phyloP scores from a whole-genome alignment of 1,284 basidiomycete species.

The Ganoderma meredithae region DNA sequence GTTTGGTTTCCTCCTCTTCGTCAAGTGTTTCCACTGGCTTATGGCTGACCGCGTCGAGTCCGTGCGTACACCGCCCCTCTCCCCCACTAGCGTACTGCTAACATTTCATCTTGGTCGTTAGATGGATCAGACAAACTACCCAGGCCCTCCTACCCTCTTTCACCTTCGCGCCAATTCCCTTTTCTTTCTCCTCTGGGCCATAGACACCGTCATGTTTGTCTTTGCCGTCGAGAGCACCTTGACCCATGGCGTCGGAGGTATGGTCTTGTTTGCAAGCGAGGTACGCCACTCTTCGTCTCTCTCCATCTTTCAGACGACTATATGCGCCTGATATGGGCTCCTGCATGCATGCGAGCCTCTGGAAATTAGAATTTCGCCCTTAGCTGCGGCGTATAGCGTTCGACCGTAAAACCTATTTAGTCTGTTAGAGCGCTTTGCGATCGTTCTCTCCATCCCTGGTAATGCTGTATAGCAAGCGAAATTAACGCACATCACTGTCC shows the following conservation, averaged over 20 bases:
- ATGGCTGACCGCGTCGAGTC: slow-evolving; percentile 95
- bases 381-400: background rate
- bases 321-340: background rate
- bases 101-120: slow-evolving; percentile 41
- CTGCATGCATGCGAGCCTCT: background rate
- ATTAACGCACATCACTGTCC: slow-evolving; percentile 7
- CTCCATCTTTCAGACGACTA: background rate
- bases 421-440: background rate
- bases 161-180: slow-evolving; percentile 84
- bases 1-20: slow-evolving; percentile 91
- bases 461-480: background rate
- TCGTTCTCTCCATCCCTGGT: background rate
- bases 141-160: slow-evolving; percentile 83
- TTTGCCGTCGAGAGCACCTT: slow-evolving; percentile 84
- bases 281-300: slow-evolving; percentile 50
- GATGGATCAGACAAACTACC: slow-evolving; percentile 97
- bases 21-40: slow-evolving; percentile 99
- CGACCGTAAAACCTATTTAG: background rate
- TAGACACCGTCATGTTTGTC: slow-evolving; percentile 78
- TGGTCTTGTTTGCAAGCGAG: slow-evolving; percentile 96
- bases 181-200: slow-evolving; percentile 72
- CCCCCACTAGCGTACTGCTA: background rate
- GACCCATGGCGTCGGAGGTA: slow-evolving; percentile 83
- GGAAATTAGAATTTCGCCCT: background rate
- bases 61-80: slow-evolving; percentile 56